Evolutionary conservation across 306 rosid species (phyloP), one percentile per base, ranked within the genome.

Genomic region (Prunus mira): DNA sequence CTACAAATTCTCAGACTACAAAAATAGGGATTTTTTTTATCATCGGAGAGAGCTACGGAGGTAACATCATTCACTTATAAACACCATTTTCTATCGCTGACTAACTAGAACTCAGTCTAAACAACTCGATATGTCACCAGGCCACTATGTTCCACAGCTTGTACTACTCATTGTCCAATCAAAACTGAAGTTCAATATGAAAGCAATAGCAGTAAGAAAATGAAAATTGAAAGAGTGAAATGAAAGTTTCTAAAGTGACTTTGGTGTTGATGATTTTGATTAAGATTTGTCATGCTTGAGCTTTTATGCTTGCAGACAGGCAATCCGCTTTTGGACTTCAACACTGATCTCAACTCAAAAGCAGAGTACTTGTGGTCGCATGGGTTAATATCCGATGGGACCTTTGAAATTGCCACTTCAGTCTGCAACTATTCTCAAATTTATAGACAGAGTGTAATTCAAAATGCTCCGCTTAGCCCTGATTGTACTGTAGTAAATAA

Each of bases 131-230:
- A 62, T 72, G 17, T 71, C 73, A 74, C 47, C 84, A 91, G 95
- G 97, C 4, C 97, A 91, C 81, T 91, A 89, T 69, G 93, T 84
- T 9, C 97, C 97, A 3, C 93, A 92, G 64, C 91, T 92, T 38
- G 97, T 96, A 49, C 83, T 67, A 54, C 96, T 92, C 69, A 76
- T 91, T 61, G 24, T 89, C 27, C 72, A 85, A 67, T 86, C 84
- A 25, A 83, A 84, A 38, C 58, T 69, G 0, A 77, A 77, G 25
- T 56, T 92, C 82, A 86, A 88, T 76, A 86, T 92, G 71, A 92
- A 85, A 68, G 97, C 93, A 41, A 84, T 92, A 81, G 97, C 93
- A 3, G 97, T 92, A 76, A 88, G 91, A 76, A 46, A 65, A 38
- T 55, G 6, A 34, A 34, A 34, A 75, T 50, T 43, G 11, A 24